These are phyloP conservation scores for Clonostachys sp. DNA, from an alignment of 2,329 filamentous ascomycete species.

Conservation along the genomic window DNA sequence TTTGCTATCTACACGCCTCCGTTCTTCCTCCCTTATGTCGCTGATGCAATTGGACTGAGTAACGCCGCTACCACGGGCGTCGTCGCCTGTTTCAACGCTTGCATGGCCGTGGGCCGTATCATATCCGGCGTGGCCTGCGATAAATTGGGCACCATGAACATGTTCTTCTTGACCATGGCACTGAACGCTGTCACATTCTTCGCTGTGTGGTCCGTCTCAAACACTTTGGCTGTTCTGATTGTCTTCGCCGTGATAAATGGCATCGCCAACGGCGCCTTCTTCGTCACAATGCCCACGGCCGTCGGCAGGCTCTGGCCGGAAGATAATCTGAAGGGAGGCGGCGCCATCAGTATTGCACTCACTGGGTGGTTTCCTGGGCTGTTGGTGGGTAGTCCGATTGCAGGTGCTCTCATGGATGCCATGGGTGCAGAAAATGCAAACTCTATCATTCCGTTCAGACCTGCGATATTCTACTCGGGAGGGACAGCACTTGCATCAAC, in stretches of 20 bases:
- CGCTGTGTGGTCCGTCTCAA: slow-evolving; percentile 52
- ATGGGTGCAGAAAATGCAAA: slow-evolving; percentile 1
- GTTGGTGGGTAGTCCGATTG: slow-evolving; percentile 2
- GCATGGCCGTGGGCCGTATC: slow-evolving; percentile 50
- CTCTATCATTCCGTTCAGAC: slow-evolving; percentile 2
- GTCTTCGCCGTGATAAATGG: slow-evolving; percentile 55
- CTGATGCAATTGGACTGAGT: slow-evolving; percentile 42
- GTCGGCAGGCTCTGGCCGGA: slow-evolving; percentile 23
- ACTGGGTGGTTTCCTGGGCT: slow-evolving; percentile 3
- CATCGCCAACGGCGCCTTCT: slow-evolving; percentile 54
- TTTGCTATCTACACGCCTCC: slow-evolving; percentile 55
- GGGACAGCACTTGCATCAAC: background rate
- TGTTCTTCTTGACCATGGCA: slow-evolving; percentile 39
- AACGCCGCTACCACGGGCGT: slow-evolving; percentile 46
- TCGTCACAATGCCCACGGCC: slow-evolving; percentile 55
- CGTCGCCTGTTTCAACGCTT: slow-evolving; percentile 54
- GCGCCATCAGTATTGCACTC: slow-evolving; percentile 2
- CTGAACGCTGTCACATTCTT: slow-evolving; percentile 51
- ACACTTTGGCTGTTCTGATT: slow-evolving; percentile 42
- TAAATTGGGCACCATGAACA: slow-evolving; percentile 45
- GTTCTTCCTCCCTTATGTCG: slow-evolving; percentile 54
- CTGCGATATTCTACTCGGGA: slow-evolving; percentile 4
- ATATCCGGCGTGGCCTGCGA: slow-evolving; percentile 46
- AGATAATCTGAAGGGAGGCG: background rate
- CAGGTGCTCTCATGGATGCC: slow-evolving; percentile 3